Conservation (phyloP, 2,329 filamentous ascomycete genomes). For the Cladosporium halotolerans region DNA sequence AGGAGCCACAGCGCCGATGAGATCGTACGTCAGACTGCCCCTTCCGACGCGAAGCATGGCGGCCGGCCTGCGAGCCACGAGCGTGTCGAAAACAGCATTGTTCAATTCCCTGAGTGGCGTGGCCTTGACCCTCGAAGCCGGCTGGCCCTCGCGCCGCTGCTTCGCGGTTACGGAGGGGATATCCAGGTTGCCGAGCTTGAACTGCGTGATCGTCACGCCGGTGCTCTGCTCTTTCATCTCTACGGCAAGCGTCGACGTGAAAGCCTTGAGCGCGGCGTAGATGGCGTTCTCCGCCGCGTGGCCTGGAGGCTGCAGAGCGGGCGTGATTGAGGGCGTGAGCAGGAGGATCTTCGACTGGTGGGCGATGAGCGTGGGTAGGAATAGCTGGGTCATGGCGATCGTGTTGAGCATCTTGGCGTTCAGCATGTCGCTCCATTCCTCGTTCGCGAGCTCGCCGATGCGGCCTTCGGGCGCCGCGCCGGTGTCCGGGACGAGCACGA, state of each 20-base stretch:
- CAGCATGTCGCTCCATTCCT: conserved; percentile 80
- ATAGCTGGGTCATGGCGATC: conserved; percentile 79
- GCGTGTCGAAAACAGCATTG: conserved; percentile 82
- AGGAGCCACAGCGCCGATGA: conserved; percentile 78
- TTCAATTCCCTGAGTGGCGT: conserved; percentile 74
- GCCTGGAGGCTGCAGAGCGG: conserved; percentile 71
- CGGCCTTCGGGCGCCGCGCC: conserved; percentile 68
- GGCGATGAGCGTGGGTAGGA: conserved; percentile 55
- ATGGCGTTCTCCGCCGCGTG: conserved; percentile 81
- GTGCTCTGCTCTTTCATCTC: conserved; percentile 66
- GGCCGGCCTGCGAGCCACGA: conserved; percentile 57
- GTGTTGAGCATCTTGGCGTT: conserved; percentile 89
- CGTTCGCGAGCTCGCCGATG: conserved; percentile 76
- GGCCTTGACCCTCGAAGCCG: conserved; percentile 22
- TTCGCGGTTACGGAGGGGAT: conserved; percentile 56
- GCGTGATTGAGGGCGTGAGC: conserved; percentile 72
- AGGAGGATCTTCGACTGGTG: conserved; percentile 63
- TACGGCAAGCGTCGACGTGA: conserved; percentile 70
- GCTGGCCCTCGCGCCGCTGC: conserved; percentile 33
- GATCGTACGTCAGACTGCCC: conserved; percentile 75
- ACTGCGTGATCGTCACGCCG: conserved; percentile 68
- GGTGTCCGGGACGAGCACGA: conserved; percentile 76
- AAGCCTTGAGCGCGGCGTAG: conserved; percentile 80
- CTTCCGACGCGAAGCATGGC: conserved; percentile 72
- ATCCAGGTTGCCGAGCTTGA: conserved; percentile 90